Evolutionary conservation across 2,329 filamentous ascomycete species (phyloP), one percentile per base, ranked within the genome.

Genomic region (Pseudocercospora fijiensis): DNA sequence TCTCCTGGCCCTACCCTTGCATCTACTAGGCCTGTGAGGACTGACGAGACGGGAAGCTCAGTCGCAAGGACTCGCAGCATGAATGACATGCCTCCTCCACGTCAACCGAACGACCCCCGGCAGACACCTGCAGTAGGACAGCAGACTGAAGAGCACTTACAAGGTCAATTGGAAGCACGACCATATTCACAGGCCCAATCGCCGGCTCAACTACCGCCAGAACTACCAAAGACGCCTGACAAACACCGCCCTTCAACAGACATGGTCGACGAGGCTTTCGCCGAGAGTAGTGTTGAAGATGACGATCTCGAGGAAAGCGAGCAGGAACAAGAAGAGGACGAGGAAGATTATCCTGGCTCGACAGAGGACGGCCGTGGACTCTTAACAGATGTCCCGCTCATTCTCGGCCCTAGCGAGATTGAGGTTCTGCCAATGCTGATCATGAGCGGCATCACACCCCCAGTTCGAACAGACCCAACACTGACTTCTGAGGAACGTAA

Each of bases 401-500:
- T 97, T 41, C 83, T 98, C 28, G 93, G 96, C 49, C 94, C 94
- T 0, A 93, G 92, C 61, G 94, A 98, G 77, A 97, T 97, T 60
- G 94, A 98, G 77, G 93, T 95, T 5, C 80, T 98, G 59, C 94
- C 96, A 61, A 96, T 97, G 93, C 96, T 97, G 64, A 89, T 98
- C 72, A 96, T 97, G 81, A 93, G 91, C 13, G 96, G 93, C 66
- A 96, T 98, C 59, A 87, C 96, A 22, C 91, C 96, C 71, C 88
- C 87, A n/a, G 83, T 86, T 64, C 90, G 88, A 51, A 77, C 81
- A 9, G 84, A 84, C 11, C 33, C 59, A 27, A 49, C 30, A 22
- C 26, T 69, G 11, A 76, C 77, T 37, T 72, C 74, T 18, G 90
- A 81, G 9, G 81, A 86, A 58, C 80, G 82, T 45, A 83, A 82